phyloP scores from a whole-genome alignment of 495 filamentous ascomycete genomes.

The Parachaetomium inaequale region DNA sequence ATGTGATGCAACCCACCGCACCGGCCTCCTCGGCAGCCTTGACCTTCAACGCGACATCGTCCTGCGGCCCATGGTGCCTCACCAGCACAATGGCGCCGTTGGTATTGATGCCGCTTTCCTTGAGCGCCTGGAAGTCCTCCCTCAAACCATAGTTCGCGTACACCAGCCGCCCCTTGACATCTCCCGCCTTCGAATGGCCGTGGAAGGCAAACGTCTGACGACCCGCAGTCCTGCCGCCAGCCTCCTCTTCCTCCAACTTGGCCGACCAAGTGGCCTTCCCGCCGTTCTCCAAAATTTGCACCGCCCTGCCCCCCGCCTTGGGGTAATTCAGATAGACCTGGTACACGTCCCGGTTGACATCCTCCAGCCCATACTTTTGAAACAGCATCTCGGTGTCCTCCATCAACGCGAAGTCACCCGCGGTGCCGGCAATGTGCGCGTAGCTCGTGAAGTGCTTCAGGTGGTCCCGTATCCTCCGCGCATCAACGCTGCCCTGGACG shows the following conservation, averaged over 20 bases:
- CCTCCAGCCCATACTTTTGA: slow-evolving; percentile 63
- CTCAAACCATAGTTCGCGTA: slow-evolving; percentile 90
- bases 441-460: slow-evolving; percentile 69
- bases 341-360: slow-evolving; percentile 68
- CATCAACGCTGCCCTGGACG: slow-evolving; percentile 65
- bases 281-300: slow-evolving; percentile 67
- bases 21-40: slow-evolving; percentile 85
- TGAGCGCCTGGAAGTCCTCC: slow-evolving; percentile 72
- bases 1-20: slow-evolving; percentile 83
- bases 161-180: slow-evolving; percentile 86
- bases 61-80: slow-evolving; percentile 70
- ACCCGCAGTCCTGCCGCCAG: slow-evolving; percentile 49
- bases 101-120: slow-evolving; percentile 65
- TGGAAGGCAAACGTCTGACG: slow-evolving; percentile 75
- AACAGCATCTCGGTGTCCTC: slow-evolving; percentile 78
- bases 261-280: slow-evolving; percentile 75
- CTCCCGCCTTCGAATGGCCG: slow-evolving; percentile 81
- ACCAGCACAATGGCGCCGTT: slow-evolving; percentile 81
- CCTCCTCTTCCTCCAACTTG: slow-evolving; percentile 70
- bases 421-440: slow-evolving; percentile 85
- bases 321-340: slow-evolving; percentile 93
- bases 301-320: slow-evolving; percentile 65
- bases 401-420: slow-evolving; percentile 79
- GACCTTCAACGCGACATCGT: slow-evolving; percentile 73
- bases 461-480: slow-evolving; percentile 63